Base-by-base conservation (phyloP, 2,329 filamentous ascomycete genomes). In the Fusarium ambrosium region DNA sequence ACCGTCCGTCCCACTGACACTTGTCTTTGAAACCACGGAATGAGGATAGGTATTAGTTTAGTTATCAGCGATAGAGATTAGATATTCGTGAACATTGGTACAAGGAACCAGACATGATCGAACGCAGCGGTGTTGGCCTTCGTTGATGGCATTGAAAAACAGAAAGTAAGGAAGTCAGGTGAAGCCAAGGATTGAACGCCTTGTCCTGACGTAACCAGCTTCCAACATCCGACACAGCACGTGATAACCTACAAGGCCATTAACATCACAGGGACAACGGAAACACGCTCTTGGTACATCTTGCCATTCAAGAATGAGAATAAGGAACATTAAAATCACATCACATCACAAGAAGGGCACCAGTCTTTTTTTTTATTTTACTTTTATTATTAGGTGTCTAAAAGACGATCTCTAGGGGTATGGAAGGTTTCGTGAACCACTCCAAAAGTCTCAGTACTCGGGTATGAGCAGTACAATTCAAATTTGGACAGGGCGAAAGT, bases 311-410 rank as follows among this genome's bases (percentile, higher is more conserved):
- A 34, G 11, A 13, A 34, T 13, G 11, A 34, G 10, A 34, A 34
- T 13, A 32, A 13, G 11, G 4, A 34, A 34, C 11, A 22, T 20
- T 3, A 43, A 14, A 4, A n/a, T n/a, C 8, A 20, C 10, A 13
- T 43, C 27, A 36, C 22, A 14, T 48, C 14, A 39, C 34, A 16
- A 22, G 41, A 13, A 16, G 11, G 11, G 18, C 11, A 41, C 32
- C 20, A 34, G 43, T 10, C 67, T 65, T 70, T 70, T 65, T 70
- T 64, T 76, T 80, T 79, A 79, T 83, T 85, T 83, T 83, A 82
- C 79, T 80, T 82, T 84, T 84, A 84, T 84, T 84, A 85, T 85
- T 85, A 85, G 77, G 80, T 82, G 81, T 85, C 81, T 84, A 83
- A 75, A 76, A 79, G 78, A 82, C 80, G 74, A 77, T 79, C 73